These are phyloP conservation scores for Porcisia hertigi DNA, from an alignment of 208 protist genomes.

Conservation along the genomic window DNA sequence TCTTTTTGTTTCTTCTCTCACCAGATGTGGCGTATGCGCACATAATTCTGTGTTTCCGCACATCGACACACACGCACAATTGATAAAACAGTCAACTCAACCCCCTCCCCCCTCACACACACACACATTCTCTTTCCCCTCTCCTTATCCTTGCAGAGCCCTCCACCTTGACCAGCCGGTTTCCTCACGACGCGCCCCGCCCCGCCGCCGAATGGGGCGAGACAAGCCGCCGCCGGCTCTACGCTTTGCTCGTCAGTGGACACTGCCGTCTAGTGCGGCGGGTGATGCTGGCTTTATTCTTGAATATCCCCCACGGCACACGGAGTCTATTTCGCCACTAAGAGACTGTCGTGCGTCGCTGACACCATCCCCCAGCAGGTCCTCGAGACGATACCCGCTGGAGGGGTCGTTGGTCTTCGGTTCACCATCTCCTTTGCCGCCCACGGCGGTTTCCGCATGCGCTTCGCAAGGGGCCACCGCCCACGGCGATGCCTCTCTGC, in stretches of 20 bases:
- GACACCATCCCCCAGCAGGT: not conserved
- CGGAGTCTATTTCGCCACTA: conserved; percentile 2
- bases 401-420: not conserved
- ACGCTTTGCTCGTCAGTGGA: conserved; percentile 32
- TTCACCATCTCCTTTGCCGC: not conserved
- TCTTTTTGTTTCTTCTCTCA: no score
- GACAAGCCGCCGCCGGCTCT: conserved; percentile 7
- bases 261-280: conserved; percentile 3
- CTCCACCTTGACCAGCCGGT: not conserved
- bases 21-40: no score
- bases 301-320: conserved; percentile 9
- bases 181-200: no score
- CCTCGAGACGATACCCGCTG: not conserved
- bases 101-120: no score
- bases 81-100: no score
- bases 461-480: not conserved
- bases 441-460: not conserved
- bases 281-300: not conserved
- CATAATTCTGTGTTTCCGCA: no score
- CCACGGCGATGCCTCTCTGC: not conserved
- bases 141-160: no score
- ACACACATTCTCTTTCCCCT: no score
- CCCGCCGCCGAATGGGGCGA: conserved; percentile 4
- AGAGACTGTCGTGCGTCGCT: not conserved
- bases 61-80: no score